A percentile compares a stretch with the other conserved stretches of the same genome.
phyloP scores from a whole-genome alignment of 2,329 filamentous ascomycete species.

The Cercospora sp. region DNA sequence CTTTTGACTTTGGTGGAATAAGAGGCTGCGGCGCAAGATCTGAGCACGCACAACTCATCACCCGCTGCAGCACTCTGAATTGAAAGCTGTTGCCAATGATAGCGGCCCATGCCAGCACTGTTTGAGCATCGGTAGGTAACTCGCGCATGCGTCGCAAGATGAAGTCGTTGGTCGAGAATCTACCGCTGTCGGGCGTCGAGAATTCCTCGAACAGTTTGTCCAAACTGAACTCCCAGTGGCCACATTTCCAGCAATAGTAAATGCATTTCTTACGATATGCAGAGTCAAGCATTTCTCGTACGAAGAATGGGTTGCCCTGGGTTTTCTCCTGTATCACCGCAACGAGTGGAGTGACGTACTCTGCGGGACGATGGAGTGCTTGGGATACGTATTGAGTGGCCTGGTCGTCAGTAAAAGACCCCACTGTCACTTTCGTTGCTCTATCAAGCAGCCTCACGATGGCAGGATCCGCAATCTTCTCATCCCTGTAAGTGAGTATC shows the following conservation, averaged over 20 bases:
- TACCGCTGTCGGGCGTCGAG: slow-evolving; percentile 72
- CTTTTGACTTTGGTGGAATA: slow-evolving; percentile 61
- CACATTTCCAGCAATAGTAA: slow-evolving; percentile 84
- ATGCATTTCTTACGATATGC: slow-evolving; percentile 86
- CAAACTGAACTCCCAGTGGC: slow-evolving; percentile 80
- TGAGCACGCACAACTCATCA: slow-evolving; percentile 74
- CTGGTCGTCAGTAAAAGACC: slow-evolving; percentile 74
- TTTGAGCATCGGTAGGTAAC: slow-evolving; percentile 70
- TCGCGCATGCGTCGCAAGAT: slow-evolving; percentile 76
- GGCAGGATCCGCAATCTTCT: slow-evolving; percentile 43
- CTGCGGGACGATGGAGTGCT: slow-evolving; percentile 69
- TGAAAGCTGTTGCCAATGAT: slow-evolving; percentile 81
- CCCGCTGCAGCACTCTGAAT: slow-evolving; percentile 74
- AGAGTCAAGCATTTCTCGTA: slow-evolving; percentile 84
- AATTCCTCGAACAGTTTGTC: slow-evolving; percentile 87
- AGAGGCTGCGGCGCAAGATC: slow-evolving; percentile 52
- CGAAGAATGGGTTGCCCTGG: slow-evolving; percentile 87
- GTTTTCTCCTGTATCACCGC: slow-evolving; percentile 88
- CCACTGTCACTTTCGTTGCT: slow-evolving; percentile 68
- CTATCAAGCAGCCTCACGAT: slow-evolving; percentile 45
- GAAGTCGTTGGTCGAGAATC: slow-evolving; percentile 79
- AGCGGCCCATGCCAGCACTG: slow-evolving; percentile 83
- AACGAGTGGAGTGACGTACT: slow-evolving; percentile 69
- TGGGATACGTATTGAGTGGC: slow-evolving; percentile 79
- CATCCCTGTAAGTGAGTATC: slow-evolving; percentile 64